A percentile compares a stretch with the other conserved stretches of the same genome.
These are phyloP conservation scores for Amauroascus verrucosus DNA, from an alignment of 2,329 filamentous ascomycete genomes.

Conservation along the genomic window DNA sequence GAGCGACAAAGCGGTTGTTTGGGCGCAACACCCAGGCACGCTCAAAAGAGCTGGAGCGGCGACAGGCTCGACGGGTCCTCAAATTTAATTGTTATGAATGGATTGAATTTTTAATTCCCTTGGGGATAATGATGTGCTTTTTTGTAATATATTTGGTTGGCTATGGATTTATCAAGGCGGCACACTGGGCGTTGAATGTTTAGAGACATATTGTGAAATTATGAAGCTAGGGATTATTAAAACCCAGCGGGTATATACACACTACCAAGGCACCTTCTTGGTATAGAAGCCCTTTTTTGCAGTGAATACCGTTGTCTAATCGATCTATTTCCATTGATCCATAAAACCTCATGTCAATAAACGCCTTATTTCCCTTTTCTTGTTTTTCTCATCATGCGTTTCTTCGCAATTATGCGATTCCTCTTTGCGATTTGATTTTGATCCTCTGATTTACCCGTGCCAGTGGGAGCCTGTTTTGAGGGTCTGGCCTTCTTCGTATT, in stretches of 20 bases:
- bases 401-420: conserved; percentile 75
- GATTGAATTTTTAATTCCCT: not conserved
- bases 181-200: not conserved
- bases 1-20: not conserved
- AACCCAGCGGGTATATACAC: conserved; percentile 2
- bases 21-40: not conserved
- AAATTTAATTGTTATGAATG: not conserved
- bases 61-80: not conserved
- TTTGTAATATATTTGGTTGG: too few species aligned
- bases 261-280: not conserved
- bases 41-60: not conserved
- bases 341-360: conserved; percentile 5
- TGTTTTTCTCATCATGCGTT: conserved; percentile 59
- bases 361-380: conserved; percentile 43
- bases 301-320: not conserved
- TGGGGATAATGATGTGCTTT: not conserved
- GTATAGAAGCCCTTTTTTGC: not conserved
- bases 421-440: conserved; percentile 50
- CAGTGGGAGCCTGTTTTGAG: conserved; percentile 13
- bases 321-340: not conserved
- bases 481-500: conserved; percentile 14
- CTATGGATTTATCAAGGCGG: not conserved
- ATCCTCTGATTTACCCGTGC: conserved; percentile 25
- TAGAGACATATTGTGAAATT: not conserved
- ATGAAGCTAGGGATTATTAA: not conserved